Base-by-base conservation (phyloP, 2,329 filamentous ascomycete species). In the Pestalotiopsis sp. region DNA sequence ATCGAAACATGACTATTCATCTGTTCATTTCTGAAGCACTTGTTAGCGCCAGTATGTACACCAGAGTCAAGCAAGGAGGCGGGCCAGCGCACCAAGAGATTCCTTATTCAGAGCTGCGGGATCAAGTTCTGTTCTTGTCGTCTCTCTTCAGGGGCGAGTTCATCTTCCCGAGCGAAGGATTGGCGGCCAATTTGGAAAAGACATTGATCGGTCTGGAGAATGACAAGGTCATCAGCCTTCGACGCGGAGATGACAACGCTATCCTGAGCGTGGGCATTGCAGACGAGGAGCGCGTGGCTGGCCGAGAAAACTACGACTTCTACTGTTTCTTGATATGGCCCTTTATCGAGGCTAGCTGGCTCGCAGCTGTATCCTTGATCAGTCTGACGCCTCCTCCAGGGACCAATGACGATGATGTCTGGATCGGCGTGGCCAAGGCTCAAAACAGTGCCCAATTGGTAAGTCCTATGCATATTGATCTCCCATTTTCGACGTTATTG, bases 271-370 rank as follows among this genome's bases (percentile, higher is more conserved):
- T 98, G 49, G 94, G 94, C 4, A 84, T 99, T 7, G 91, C 92
- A 20, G 89, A 92, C 5, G 82, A 87, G 3, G 96, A 99, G 79
- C 87, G 95, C 20, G 85, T 87, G 38, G 90, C 88, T 6, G 96
- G 96, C 1, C 86, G 95, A 49, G 96, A 99, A 80, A 98, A 98
- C 76, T 99, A 93, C 76, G 96, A 99, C 78, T 99, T 99, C 81
- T 98, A 98, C 82, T 98, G 95, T 82, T 99, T 98, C 85, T 83
- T 99, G 23, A 94, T 99, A 71, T 99, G 96, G 96, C 96, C 96
- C 0, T 99, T 99, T 74, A 95, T 98, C 73, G 96, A 99, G 80
- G 92, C 95, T 0, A 92, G 89, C 66, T 99, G 96, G 96, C 87
- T 99, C 1, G 95, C 94, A 12, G 92, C 94, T 0, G 92, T 98